Percentiles rank a stretch among this genome's conserved stretches.
These are phyloP conservation scores for Urostyla sp. DNA, from an alignment of 73 alveolate species.

Conservation along the genomic window DNA sequence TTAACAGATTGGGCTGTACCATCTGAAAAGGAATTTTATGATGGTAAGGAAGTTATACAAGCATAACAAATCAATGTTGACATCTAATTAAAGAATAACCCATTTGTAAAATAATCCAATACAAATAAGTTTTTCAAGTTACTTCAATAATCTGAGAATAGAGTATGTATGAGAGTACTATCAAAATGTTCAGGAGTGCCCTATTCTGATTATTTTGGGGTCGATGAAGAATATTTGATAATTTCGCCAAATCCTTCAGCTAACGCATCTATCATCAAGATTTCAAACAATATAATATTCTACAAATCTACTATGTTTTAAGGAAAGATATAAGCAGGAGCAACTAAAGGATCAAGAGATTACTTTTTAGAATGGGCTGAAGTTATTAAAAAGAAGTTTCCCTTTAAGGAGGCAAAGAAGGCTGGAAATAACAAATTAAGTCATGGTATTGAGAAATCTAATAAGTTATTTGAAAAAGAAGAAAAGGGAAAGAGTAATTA, in stretches of 20 bases:
- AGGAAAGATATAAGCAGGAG: slow-evolving; percentile 6
- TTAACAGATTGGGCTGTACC: slow-evolving; percentile 49
- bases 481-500: neutral
- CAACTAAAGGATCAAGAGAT: slow-evolving; percentile 31
- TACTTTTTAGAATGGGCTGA: slow-evolving; percentile 41
- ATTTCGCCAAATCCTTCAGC: slow-evolving; percentile 19
- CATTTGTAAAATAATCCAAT: slow-evolving; percentile 60
- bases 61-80: slow-evolving; percentile 10
- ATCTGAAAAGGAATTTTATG: slow-evolving; percentile 5
- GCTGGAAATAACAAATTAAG: slow-evolving; percentile 9
- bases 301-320: slow-evolving; percentile 45
- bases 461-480: slow-evolving; percentile 37
- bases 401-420: slow-evolving; percentile 19
- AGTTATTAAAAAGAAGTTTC: slow-evolving; percentile 26
- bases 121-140: neutral
- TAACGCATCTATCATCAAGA: neutral
- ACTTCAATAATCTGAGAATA: slow-evolving; percentile 1
- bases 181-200: slow-evolving; percentile 28
- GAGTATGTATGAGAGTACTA: neutral
- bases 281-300: neutral
- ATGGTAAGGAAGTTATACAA: slow-evolving; percentile 10
- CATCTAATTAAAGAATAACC: slow-evolving; percentile 58
- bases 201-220: slow-evolving; percentile 23
- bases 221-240: slow-evolving; percentile 24
- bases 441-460: slow-evolving; percentile 61